Base-by-base conservation (phyloP, 495 filamentous ascomycete genomes). In the Penicillium coffeae region DNA sequence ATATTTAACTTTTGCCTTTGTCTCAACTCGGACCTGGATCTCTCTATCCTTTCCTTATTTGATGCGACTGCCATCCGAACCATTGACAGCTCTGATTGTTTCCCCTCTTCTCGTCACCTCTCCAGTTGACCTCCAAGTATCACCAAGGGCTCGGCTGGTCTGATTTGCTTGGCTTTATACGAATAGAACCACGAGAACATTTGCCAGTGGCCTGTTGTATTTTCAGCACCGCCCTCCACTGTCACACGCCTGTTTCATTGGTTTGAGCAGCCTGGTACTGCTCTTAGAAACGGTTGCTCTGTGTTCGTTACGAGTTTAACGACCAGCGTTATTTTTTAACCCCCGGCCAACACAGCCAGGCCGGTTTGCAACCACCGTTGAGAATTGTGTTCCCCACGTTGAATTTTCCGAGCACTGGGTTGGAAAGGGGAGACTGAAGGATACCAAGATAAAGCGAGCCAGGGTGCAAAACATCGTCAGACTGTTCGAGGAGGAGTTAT, bases 281-380 rank as follows among this genome's bases (percentile, higher is more conserved):
- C 21, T 63, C 52, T 56, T 53, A 60, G 57, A 64, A 49, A 66
- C 48, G 19, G 37, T 30, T 47, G 47, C 35, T 18, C 44, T 42
- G 45, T 37, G 37, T 41, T 48, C 21, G 33, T 2, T 42, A 35
- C 20, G 15, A 33, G 33, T 51, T 56, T 44, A 35, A 60, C 41
- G 38, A 34, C 50, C 41, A 30, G 40, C 9, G 21, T 16, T 32
- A 27, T 43, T 14, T 33, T 51, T 40, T 42, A 46, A 13, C 33
- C 50, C 50, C 46, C 50, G 36, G 52, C 46, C 55, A 53, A 51
- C 47, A 39, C 47, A 38, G 36, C 45, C 52, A 58, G 66, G n/a
- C 59, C 52, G 43, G 55, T 64, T 69, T 59, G 45, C 58, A 65
- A 69, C 62, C 60, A 48, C 52, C 50, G 51, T 63, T 56, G 49